Base-by-base conservation (phyloP, 2,329 filamentous ascomycete genomes). In the Sporothrix inflata region DNA sequence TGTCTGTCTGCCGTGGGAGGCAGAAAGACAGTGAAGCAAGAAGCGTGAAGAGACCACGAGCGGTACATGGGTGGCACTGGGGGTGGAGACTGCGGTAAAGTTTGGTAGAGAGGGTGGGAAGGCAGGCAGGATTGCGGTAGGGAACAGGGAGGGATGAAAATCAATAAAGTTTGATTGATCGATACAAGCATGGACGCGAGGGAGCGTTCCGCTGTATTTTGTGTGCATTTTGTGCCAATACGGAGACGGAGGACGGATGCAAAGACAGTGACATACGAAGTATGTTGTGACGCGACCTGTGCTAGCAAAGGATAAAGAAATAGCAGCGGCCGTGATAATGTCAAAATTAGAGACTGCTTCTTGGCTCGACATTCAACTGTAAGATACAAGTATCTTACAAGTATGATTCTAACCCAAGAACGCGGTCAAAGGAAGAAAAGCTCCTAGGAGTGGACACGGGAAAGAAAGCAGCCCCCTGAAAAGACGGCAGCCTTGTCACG, bases 391-490 rank as follows among this genome's bases (percentile, higher is more conserved):
- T n/a, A n/a, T n/a, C n/a, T n/a, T n/a, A n/a, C n/a, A n/a, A n/a
- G n/a, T n/a, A n/a, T n/a, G n/a, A n/a, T n/a, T n/a, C n/a, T n/a
- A n/a, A n/a, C 61, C 61, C 61, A 66, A 49, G 63, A 47, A n/a
- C 21, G 27, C 27, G 63, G 63, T 30, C 24, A 45, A 30, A 30
- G 63, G 27, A 66, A 66, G 16, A 49, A 49, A 49, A 21, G 34
- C 53, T 27, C 53, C 27, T 55, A 19, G 27, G 16, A 34, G 53
- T 57, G 53, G 53, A 14, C 53, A 19, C 60, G 21, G 42, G 27
- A 38, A 67, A 51, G 45, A 67, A 67, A 67, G 7, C 63, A 67
- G 42, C 42, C 63, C 63, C 63, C 45, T 51, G 63, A 21, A 66
- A 27, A 8, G n/a, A 45, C 60, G 42, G 24, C 24, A 66, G 42